Percentiles rank a stretch among this genome's conserved stretches.
Evolutionary conservation across 1,139 yeast genomes (phyloP).

Genomic region (Magnusiomyces magnusii): DNA sequence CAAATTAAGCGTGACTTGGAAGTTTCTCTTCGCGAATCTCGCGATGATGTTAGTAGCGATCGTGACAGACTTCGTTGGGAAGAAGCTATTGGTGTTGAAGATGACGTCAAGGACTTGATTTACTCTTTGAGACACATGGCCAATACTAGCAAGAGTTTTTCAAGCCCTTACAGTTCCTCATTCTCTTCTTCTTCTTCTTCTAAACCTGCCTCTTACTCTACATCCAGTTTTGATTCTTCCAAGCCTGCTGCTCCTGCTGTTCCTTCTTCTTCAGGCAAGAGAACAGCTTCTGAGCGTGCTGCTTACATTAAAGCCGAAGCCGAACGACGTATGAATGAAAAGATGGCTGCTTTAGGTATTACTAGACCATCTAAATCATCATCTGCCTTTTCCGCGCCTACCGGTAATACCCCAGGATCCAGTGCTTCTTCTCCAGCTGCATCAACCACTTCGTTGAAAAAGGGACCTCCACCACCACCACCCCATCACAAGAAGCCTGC

Average conservation of each 20-base stretch:
- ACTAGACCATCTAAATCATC: conserved; percentile 35
- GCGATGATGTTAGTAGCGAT: conserved; percentile 37
- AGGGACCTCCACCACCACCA: conserved; percentile 17
- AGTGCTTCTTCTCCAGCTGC: conserved; percentile 16
- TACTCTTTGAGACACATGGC: conserved; percentile 39
- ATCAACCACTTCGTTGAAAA: conserved; percentile 17
- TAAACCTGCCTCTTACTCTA: conserved; percentile 9
- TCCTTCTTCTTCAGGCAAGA: conserved; percentile 17
- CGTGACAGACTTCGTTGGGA: conserved; percentile 74
- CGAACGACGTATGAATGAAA: conserved; percentile 78
- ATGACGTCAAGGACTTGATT: conserved; percentile 59
- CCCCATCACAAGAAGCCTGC: conserved; percentile 12
- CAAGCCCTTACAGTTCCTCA: conserved; percentile 10
- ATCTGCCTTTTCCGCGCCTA: conserved; percentile 23
- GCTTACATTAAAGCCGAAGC: conserved; percentile 89
- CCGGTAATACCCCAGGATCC: conserved; percentile 11
- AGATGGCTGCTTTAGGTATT: conserved; percentile 80
- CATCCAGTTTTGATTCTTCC: conserved; percentile 18
- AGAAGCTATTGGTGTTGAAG: conserved; percentile 69
- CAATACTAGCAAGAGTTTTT: conserved; percentile 11
- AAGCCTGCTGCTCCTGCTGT: conserved; percentile 16
- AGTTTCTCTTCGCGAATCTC: conserved; percentile 30
- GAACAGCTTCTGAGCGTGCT: conserved; percentile 53
- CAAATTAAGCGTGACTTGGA: conserved; percentile 61
- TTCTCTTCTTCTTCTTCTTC: conserved; percentile 8